Conservation (phyloP, 1,139 yeast genomes). For the Sugiyamaella paludigena region DNA sequence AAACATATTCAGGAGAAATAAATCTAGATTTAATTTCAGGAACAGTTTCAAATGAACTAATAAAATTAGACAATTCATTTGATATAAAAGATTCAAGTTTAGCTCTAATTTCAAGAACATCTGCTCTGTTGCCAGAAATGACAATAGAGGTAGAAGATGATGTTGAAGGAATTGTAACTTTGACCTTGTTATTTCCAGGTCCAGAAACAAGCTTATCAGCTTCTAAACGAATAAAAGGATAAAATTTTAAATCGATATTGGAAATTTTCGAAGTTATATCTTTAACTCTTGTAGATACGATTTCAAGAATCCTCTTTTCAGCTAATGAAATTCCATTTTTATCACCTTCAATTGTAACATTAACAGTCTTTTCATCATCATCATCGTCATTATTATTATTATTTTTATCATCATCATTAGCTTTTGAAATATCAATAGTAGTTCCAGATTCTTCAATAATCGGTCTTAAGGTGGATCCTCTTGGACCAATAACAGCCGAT, state of each 20-base stretch:
- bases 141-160: conserved; percentile 35
- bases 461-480: conserved; percentile 79
- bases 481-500: conserved; percentile 82
- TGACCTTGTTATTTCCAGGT: conserved; percentile 33
- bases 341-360: conserved; percentile 77
- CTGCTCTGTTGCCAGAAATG: conserved; percentile 65
- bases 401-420: conserved; percentile 31
- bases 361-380: conserved; percentile 53
- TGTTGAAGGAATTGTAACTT: conserved; percentile 37
- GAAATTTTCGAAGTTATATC: conserved; percentile 33
- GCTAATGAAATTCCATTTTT: conserved; percentile 79
- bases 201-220: conserved; percentile 11
- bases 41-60: conserved; percentile 45
- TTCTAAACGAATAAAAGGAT: conserved; percentile 31
- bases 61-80: conserved; percentile 38
- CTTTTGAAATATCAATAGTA: conserved; percentile 68
- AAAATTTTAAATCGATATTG: conserved; percentile 42
- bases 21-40: conserved; percentile 54
- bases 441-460: conserved; percentile 71
- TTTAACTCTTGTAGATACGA: conserved; percentile 65
- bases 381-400: conserved; percentile 37
- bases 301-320: conserved; percentile 62
- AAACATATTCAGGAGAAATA: conserved; percentile 44
- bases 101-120: conserved; percentile 50
- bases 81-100: conserved; percentile 48